Evolutionary conservation across 2,329 filamentous ascomycete species (phyloP), one percentile per base, ranked within the genome.

Genomic region (Scopulariopsis brevicaulis): DNA sequence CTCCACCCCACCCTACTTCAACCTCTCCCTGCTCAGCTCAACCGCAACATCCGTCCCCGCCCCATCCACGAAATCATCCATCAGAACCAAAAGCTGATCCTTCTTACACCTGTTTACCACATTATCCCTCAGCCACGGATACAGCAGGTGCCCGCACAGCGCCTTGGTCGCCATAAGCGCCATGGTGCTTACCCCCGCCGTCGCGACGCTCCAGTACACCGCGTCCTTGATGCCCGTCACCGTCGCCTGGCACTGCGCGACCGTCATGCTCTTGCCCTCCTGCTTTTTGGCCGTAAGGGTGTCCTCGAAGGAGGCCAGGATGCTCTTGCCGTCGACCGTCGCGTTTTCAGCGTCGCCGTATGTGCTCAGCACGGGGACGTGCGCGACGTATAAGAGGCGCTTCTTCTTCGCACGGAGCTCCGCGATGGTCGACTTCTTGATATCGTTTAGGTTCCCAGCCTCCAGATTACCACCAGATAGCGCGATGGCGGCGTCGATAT

Each of bases 51-150:
- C 74, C 3, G 72, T 72, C 22, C 75, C 78, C 24, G 69, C 76
- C 0, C 77, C 77, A 62, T 79, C 76, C 53, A 79, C 70, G 60
- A 78, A 80, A 59, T 80, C 77, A 67, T 80, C 79, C 68, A 79
- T 70, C 20, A 77, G 66, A 3, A 78, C 73, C 1, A 79, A 69
- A 2, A 74, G 64, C 53, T 73, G 66, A n/a, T 73, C 70, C 12
- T 64, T 61, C 53, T 64, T 65, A 58, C 77, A 68, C n/a, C 65
- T 64, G 50, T 62, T 65, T 20, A 72, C 63, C 1, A 68, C 69
- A 58, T 79, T 74, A 5, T 71, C 68, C 53, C 68, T 66, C 59
- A 78, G 67, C 71, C 77, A 71, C 7, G 76, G 75, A 63, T 79
- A 61, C 5, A 75, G 76, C 67, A 77, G 75, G n/a, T 62, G 60